Base-by-base conservation (phyloP, 139 green algal species). In the Bryopsis sp. region DNA sequence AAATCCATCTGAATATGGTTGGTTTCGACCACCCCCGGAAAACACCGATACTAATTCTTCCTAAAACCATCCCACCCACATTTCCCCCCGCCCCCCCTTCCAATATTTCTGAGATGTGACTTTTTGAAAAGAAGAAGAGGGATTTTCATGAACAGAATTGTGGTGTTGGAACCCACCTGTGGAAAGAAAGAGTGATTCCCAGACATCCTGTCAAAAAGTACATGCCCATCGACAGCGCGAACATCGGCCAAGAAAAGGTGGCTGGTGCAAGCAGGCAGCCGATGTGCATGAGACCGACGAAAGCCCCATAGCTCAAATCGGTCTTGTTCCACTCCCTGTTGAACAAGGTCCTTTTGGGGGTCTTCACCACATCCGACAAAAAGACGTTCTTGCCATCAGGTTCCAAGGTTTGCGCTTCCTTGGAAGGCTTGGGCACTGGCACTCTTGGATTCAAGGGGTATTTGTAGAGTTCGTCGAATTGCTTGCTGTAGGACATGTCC, bases 151-250 rank as follows among this genome's bases (percentile, higher is more conserved):
- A n/a, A n/a, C n/a, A n/a, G n/a, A n/a, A n/a, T n/a, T n/a, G n/a
- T n/a, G n/a, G n/a, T n/a, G n/a, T n/a, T n/a, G n/a, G n/a, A n/a
- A n/a, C n/a, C n/a, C 47, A 58, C 59, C 31, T 86, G 85, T 99
- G 94, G 86, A 88, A 99, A 2, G 75, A 88, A 2, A 97, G 82
- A 0, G 94, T 99, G 82, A 99, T 99, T 65, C 94, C 94, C 29
- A 99, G 76, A 75, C 88, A 95, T 54, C 92, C 92, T 24, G 89
- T 96, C 36, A 98, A 74, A 46, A 98, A 90, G 83, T 97, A 98
- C 29, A 75, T 83, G 33, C n/a, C 81, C 26, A 86, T 64, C 71
- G 95, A 96, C 46, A 92, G 76, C 24, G 47, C 81, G 8, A 96
- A 66, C 78, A 94, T 96, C 22, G 71, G 35, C 81, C 76, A 88